phyloP scores from a whole-genome alignment of 2,329 filamentous ascomycete species.

The Beauveria sp. region DNA sequence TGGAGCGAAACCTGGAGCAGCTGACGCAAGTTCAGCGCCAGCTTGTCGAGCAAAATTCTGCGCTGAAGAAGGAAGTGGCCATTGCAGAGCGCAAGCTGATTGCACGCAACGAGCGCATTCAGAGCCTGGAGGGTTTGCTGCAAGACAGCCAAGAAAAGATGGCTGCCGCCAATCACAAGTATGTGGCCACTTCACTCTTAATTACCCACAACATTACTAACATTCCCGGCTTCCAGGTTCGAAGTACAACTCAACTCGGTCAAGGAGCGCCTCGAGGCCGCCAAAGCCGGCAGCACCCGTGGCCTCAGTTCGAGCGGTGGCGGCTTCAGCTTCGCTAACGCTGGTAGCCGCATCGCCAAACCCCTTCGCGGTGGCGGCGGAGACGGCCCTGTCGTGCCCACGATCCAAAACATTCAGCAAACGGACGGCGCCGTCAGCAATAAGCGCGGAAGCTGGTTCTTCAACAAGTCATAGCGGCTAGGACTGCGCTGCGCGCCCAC shows the following conservation, averaged over 20 bases:
- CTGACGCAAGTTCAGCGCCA: conserved; percentile 95
- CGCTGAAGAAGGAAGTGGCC: conserved; percentile 96
- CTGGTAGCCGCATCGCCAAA: conserved; percentile 62
- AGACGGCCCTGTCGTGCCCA: conserved; percentile 40
- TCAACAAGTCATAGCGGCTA: conserved; percentile 47
- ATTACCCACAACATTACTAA: conserved; percentile 19
- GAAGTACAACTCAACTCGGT: conserved; percentile 94
- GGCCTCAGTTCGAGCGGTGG: conserved; percentile 62
- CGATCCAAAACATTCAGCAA: conserved; percentile 51
- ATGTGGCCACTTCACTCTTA: conserved; percentile 32
- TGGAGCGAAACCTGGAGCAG: conserved; percentile 96
- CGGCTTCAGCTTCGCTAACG: conserved; percentile 63
- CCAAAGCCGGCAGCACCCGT: conserved; percentile 84
- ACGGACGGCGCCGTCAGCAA: conserved; percentile 42
- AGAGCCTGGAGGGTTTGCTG: conserved; percentile 82
- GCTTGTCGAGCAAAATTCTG: conserved; percentile 94
- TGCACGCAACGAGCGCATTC: conserved; percentile 92
- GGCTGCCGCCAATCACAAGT: conserved; percentile 95
- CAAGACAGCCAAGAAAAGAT: conserved; percentile 98
- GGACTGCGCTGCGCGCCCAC: background rate
- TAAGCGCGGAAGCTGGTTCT: conserved; percentile 71
- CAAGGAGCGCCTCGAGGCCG: conserved; percentile 94
- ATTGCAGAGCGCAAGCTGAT: conserved; percentile 97
- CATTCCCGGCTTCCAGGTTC: conserved; percentile 56
- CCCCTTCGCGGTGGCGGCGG: conserved; percentile 55